These are phyloP conservation scores for Violaceomyces palustris DNA, from an alignment of 1,284 basidiomycete species.

Conservation along the genomic window DNA sequence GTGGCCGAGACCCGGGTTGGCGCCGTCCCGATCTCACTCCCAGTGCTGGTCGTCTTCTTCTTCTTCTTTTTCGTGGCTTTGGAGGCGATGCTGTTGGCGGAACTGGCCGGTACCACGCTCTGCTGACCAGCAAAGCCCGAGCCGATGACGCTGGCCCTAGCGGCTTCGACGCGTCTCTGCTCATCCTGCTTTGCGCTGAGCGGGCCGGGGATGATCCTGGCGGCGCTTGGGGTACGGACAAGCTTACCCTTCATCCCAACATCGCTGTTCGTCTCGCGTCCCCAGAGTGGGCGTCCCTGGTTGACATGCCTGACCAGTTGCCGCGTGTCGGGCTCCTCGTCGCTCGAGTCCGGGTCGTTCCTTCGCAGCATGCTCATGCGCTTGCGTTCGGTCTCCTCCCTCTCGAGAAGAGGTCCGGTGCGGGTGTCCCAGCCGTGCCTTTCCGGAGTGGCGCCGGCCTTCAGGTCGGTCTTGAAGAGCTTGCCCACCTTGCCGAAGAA, in stretches of 20 bases:
- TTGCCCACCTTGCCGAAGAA: slow-evolving; percentile 44
- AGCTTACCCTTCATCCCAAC: slow-evolving; percentile 28
- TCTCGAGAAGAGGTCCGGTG: slow-evolving; percentile 12
- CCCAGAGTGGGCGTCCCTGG: slow-evolving; percentile 21
- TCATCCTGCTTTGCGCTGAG: slow-evolving; percentile 25
- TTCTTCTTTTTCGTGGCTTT: slow-evolving; percentile 35
- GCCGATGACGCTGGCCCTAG: slow-evolving; percentile 40
- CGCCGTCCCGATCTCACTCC: slow-evolving; percentile 44
- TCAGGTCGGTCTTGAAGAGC: slow-evolving; percentile 49
- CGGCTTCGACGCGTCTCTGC: slow-evolving; percentile 28
- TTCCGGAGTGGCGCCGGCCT: slow-evolving; percentile 7
- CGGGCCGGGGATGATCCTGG: slow-evolving; percentile 38
- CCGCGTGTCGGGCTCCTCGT: slow-evolving; percentile 39
- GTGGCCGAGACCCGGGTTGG: slow-evolving; percentile 29
- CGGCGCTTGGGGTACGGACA: slow-evolving; percentile 6
- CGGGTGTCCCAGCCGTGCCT: slow-evolving; percentile 24
- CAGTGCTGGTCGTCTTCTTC: slow-evolving; percentile 28
- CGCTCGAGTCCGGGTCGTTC: slow-evolving; percentile 30
- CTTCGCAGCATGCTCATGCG: slow-evolving; percentile 11
- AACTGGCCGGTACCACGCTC: slow-evolving; percentile 1
- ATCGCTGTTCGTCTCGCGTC: slow-evolving; percentile 13
- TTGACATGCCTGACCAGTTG: slow-evolving; percentile 46
- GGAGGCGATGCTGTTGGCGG: slow-evolving; percentile 16
- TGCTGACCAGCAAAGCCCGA: slow-evolving; percentile 21
- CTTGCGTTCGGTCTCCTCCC: slow-evolving; percentile 7